Evolutionary conservation across 208 protist genomes (phyloP).

Genomic region (Leishmania braziliensis): DNA sequence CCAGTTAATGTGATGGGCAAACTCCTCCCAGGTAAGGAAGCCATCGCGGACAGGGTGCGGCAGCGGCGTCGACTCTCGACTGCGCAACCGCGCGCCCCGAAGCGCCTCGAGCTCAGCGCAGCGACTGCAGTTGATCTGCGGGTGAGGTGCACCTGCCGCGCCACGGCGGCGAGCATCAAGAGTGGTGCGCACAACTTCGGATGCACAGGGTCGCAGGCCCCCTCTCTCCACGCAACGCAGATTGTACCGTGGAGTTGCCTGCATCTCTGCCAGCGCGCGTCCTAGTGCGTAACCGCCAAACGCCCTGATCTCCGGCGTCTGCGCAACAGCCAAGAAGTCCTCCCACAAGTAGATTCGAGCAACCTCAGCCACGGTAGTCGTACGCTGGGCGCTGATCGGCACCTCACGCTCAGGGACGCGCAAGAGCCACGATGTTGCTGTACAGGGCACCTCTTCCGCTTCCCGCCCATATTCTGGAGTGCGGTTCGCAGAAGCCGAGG

Average conservation of each 20-base stretch:
- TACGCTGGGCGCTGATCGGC: conserved; percentile 4
- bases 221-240: background rate
- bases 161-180: background rate
- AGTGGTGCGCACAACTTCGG: conserved; percentile 5
- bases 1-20: conserved; percentile 77
- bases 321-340: conserved; percentile 24
- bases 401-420: conserved; percentile 14
- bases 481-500: background rate
- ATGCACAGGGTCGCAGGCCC: background rate
- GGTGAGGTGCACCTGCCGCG: background rate
- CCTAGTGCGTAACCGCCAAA: conserved; percentile 25
- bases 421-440: conserved; percentile 15
- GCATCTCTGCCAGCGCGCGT: conserved; percentile 20
- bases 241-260: conserved; percentile 17
- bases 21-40: conserved; percentile 71
- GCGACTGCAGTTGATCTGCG: conserved; percentile 39
- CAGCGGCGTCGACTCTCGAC: conserved; percentile 48
- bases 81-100: conserved; percentile 40
- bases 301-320: conserved; percentile 18
- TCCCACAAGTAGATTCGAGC: conserved; percentile 17
- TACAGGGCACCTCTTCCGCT: background rate
- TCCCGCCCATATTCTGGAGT: background rate
- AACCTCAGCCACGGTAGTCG: conserved; percentile 23
- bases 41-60: conserved; percentile 60
- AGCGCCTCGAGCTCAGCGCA: conserved; percentile 67